Evolutionary conservation across 73 alveolate species (phyloP).

Genomic region (Symbiodinium natans): DNA sequence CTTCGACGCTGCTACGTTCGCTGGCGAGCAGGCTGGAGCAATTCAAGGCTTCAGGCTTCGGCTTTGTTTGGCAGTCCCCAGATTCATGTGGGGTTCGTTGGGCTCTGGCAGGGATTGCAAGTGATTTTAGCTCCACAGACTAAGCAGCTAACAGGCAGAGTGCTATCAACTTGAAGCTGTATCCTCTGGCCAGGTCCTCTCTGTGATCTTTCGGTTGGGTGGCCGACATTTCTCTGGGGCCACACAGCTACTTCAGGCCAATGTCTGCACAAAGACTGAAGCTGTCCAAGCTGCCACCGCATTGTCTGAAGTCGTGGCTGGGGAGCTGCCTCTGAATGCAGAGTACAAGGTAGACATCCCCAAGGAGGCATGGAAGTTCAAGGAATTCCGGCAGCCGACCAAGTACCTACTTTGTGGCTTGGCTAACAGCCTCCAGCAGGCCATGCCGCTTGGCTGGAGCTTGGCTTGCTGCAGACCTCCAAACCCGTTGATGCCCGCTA

Average conservation of each 20-base stretch:
- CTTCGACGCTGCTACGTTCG: neutral
- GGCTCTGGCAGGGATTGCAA: neutral
- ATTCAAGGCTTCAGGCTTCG: no score
- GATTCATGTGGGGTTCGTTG: no score
- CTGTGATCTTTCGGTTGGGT: neutral
- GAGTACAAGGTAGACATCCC: neutral
- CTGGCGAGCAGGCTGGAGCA: conserved; percentile 4
- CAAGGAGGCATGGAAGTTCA: neutral
- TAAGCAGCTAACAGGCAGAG: neutral
- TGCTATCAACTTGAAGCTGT: neutral
- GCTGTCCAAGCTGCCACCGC: neutral
- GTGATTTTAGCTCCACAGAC: neutral
- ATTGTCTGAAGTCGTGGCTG: neutral
- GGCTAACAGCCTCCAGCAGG: neutral
- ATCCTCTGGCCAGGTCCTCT: neutral
- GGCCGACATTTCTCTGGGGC: neutral
- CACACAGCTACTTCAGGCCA: neutral
- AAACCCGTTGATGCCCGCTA: neutral
- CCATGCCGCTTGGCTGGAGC: neutral
- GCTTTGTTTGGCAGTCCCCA: neutral
- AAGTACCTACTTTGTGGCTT: neutral
- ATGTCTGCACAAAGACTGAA: neutral
- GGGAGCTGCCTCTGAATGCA: neutral
- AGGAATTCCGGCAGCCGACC: neutral
- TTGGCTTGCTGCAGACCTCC: neutral